phyloP scores from a whole-genome alignment of 768 basidiomycete genomes.

The Mrakia blollopis region DNA sequence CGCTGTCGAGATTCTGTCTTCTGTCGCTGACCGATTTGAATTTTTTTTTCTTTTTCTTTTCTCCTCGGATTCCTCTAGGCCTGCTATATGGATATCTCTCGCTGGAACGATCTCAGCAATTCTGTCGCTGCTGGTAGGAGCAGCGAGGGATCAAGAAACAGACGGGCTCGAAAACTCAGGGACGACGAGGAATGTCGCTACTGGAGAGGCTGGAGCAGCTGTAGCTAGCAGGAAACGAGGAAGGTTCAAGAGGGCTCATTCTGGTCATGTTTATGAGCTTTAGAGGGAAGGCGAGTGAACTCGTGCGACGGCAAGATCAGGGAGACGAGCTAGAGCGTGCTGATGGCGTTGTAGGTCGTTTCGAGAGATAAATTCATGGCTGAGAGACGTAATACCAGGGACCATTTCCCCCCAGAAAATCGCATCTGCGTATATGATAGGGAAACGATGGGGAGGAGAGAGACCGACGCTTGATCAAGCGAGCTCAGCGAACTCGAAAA shows the following conservation, averaged over 20 bases:
- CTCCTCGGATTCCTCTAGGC: background rate
- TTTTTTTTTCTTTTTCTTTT: background rate
- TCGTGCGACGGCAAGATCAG: too few species aligned
- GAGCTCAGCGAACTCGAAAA: too few species aligned
- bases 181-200: background rate
- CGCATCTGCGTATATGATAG: too few species aligned
- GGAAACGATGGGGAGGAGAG: too few species aligned
- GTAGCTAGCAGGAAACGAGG: background rate
- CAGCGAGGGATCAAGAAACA: background rate
- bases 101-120: background rate
- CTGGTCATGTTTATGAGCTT: background rate
- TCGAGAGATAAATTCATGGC: too few species aligned
- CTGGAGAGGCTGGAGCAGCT: background rate
- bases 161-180: background rate
- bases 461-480: too few species aligned
- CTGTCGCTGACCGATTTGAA: background rate
- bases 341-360: too few species aligned
- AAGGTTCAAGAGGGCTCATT: slow-evolving; percentile 4
- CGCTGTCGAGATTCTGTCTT: background rate
- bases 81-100: background rate
- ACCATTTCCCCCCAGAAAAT: too few species aligned
- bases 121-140: background rate
- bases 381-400: too few species aligned
- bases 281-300: too few species aligned
- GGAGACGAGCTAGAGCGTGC: too few species aligned